Conservation (phyloP, 345 rosid species). For the Firmiana major region DNA sequence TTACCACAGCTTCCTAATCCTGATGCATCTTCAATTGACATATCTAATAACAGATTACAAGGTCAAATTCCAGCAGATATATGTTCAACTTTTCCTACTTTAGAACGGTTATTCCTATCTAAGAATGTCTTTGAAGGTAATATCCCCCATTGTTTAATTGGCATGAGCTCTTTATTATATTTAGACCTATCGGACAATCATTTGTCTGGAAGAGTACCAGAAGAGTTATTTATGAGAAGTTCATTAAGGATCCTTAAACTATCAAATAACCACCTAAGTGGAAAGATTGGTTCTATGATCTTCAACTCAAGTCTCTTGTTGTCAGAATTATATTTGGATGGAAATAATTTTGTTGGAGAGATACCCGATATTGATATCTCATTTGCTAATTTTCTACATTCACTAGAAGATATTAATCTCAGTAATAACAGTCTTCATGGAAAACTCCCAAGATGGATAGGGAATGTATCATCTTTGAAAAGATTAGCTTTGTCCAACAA, state of each 20-base stretch:
- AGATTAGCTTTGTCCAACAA: constrained; percentile 8
- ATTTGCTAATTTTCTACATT: not conserved
- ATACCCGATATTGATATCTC: not conserved
- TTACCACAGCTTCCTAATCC: not conserved
- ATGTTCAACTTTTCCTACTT: constrained; percentile 4
- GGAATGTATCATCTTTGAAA: not conserved
- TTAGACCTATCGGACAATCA: constrained; percentile 25
- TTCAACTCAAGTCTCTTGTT: not conserved
- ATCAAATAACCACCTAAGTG: constrained; percentile 26
- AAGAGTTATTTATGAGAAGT: not conserved
- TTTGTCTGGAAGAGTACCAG: constrained; percentile 13
- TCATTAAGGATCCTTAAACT: not conserved
- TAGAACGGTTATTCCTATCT: not conserved
- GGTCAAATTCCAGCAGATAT: constrained; percentile 14
- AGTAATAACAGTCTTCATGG: constrained; percentile 10
- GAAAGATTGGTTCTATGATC: not conserved
- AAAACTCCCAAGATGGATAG: constrained; percentile 19
- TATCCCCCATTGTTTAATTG: constrained; percentile 24
- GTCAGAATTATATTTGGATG: not conserved
- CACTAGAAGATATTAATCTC: not conserved
- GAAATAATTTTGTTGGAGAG: not conserved
- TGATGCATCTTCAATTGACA: not conserved
- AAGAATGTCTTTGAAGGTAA: constrained; percentile 12
- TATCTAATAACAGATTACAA: not conserved
- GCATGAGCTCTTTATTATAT: not conserved